phyloP scores from a whole-genome alignment of 2,329 filamentous ascomycete species.

The Trichophyton verrucosum region DNA sequence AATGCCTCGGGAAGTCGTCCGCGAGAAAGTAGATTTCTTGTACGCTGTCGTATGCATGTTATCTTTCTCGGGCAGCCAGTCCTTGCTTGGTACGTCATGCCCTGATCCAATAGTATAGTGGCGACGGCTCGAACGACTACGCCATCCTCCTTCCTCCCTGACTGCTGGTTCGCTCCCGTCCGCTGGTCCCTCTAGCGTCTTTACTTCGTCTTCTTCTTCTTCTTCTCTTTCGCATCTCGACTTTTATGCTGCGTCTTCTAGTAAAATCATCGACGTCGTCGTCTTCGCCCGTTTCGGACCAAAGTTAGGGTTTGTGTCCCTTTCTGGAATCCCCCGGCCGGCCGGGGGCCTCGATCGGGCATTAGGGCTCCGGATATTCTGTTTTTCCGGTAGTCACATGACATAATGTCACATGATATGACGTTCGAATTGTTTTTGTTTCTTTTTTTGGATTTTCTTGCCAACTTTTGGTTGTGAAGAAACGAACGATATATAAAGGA shows the following conservation, averaged over 20 bases:
- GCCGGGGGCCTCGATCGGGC: too few species aligned
- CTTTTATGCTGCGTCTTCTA: background rate
- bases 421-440: background rate
- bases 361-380: background rate
- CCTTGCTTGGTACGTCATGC: background rate
- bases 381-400: background rate
- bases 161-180: background rate
- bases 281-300: background rate
- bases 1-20: too few species aligned
- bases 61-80: background rate
- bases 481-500: background rate
- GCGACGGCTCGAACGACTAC: constrained; percentile 14
- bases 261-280: background rate
- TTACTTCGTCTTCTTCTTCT: background rate
- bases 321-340: background rate
- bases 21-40: background rate
- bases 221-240: background rate
- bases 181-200: background rate
- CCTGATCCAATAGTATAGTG: constrained; percentile 14
- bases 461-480: background rate
- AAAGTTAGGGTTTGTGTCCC: background rate
- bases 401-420: background rate
- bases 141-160: constrained; percentile 7
- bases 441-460: background rate
- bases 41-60: background rate